Evolutionary conservation across 352 stramenopile species (phyloP).

Genomic region (Detonula confervacea): DNA sequence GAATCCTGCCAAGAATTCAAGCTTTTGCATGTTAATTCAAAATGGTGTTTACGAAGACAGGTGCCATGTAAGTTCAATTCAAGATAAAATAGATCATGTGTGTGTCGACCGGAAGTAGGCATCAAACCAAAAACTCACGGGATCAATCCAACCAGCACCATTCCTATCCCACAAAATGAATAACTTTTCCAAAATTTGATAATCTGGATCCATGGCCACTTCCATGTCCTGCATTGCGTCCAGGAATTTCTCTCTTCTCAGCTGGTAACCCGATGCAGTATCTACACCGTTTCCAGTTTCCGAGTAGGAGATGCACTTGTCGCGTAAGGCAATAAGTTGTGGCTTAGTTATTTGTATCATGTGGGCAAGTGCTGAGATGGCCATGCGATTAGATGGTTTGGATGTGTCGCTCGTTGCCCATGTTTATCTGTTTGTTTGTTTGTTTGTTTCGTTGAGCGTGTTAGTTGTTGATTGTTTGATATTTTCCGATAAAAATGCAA

Average conservation of each 20-base stretch:
- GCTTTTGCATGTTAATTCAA: no score
- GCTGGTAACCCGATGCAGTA: slow-evolving; percentile 30
- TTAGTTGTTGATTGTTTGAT: background rate
- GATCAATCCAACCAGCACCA: slow-evolving; percentile 36
- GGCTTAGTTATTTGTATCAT: slow-evolving; percentile 50
- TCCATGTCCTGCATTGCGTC: slow-evolving; percentile 27
- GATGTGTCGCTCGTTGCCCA: slow-evolving; percentile 44
- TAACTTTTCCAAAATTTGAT: slow-evolving; percentile 45
- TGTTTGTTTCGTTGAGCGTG: background rate
- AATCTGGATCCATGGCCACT: slow-evolving; percentile 29
- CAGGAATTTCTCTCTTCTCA: slow-evolving; percentile 27
- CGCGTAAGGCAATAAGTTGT: slow-evolving; percentile 34
- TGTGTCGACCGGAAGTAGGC: background rate
- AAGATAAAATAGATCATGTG: background rate
- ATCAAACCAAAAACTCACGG: slow-evolving; percentile 21
- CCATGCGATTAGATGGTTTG: slow-evolving; percentile 43
- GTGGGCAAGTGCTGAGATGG: slow-evolving; percentile 41
- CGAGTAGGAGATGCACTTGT: slow-evolving; percentile 31
- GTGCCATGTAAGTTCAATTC: background rate
- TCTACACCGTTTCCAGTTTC: slow-evolving; percentile 24
- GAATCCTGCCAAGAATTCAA: slow-evolving; percentile 44
- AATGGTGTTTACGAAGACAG: no score
- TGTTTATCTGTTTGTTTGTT: slow-evolving; percentile 7
- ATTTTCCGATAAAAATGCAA: no score
- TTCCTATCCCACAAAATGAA: slow-evolving; percentile 51